Evolutionary conservation across 306 rosid genomes (phyloP), one percentile per base, ranked within the genome.

Genomic region (Quercus robur): DNA sequence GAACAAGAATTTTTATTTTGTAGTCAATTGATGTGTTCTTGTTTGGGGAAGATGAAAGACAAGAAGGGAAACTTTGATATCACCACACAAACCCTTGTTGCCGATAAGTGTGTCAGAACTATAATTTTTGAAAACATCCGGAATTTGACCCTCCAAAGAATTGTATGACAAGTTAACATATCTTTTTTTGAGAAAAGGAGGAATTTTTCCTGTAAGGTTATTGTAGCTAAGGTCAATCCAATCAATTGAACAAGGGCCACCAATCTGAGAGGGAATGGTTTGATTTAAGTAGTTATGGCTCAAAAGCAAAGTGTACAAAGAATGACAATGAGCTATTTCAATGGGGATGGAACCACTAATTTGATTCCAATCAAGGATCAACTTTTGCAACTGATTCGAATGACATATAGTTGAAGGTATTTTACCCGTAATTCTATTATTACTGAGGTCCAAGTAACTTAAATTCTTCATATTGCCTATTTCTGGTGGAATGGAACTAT

Each of bases 331-430:
- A n/a, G n/a, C 10, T 38, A 38, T 6, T 38, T 38, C 44, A 19
- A 56, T 3, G 3, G 62, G 17, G 62, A 62, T 62, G 11, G n/a
- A 13, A 62, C 69, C 38, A 5, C 30, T 14, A 0, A 62, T 25
- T 62, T 62, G 38, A 26, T 26, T 61, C 11, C 2, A 3, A 25
- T 6, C 12, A 5, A 61, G 17, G 30, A 5, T 2, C 67, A 67
- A 17, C 4, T 0, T 14, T 0, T 0, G 0, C 13, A 67, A 33
- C 4, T 18, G 1, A 17, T 1, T 31, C 14, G 19, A 67, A 35
- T 3, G 0, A 19, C 49, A 14, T 6, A 67, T 4, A 5, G 12
- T 23, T 12, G 12, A 17, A 67, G 72, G 72, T 1, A 31, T 66
- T 30, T 19, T 41, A 11, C 72, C 52, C 0, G 1, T 15, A 12